Evolutionary conservation across 805 yeast genomes (phyloP).

Genomic region (Saccharomyces cerevisiae): DNA sequence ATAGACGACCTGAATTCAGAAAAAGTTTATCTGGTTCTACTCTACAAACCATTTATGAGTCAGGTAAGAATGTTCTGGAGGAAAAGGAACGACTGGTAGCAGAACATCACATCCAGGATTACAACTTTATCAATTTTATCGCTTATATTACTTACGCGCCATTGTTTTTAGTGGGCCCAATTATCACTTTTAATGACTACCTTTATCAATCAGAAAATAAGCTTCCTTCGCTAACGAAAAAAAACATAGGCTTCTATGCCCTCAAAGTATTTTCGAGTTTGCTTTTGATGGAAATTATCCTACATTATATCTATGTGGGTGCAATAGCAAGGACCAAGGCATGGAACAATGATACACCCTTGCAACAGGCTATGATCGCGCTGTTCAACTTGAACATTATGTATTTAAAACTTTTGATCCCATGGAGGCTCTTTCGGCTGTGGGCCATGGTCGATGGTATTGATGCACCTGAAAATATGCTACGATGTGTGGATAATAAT

Average conservation of each 20-base stretch:
- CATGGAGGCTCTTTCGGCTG: constrained; percentile 86
- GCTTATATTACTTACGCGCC: constrained; percentile 79
- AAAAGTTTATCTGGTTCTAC: constrained; percentile 2
- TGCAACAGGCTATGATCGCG: constrained; percentile 88
- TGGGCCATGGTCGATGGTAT: constrained; percentile 85
- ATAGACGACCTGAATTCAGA: not conserved
- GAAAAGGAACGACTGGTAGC: constrained; percentile 60
- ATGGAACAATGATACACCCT: constrained; percentile 80
- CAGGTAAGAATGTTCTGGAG: constrained; percentile 25
- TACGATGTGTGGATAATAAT: constrained; percentile 87
- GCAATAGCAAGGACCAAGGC: constrained; percentile 82
- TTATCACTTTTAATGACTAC: constrained; percentile 82
- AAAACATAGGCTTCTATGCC: constrained; percentile 51
- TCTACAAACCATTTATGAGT: constrained; percentile 14
- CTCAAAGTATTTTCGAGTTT: constrained; percentile 61
- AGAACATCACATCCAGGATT: constrained; percentile 51
- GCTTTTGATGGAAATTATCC: constrained; percentile 73
- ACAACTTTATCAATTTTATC: constrained; percentile 51
- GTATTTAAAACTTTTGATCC: constrained; percentile 83
- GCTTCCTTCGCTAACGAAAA: constrained; percentile 48
- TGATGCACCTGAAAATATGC: constrained; percentile 94
- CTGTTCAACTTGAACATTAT: constrained; percentile 77
- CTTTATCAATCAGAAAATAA: constrained; percentile 56
- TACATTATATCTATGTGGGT: constrained; percentile 82
- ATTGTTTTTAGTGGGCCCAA: constrained; percentile 85